Evolutionary conservation across 495 filamentous ascomycete genomes (phyloP).

Genomic region (Durotheca rogersii): DNA sequence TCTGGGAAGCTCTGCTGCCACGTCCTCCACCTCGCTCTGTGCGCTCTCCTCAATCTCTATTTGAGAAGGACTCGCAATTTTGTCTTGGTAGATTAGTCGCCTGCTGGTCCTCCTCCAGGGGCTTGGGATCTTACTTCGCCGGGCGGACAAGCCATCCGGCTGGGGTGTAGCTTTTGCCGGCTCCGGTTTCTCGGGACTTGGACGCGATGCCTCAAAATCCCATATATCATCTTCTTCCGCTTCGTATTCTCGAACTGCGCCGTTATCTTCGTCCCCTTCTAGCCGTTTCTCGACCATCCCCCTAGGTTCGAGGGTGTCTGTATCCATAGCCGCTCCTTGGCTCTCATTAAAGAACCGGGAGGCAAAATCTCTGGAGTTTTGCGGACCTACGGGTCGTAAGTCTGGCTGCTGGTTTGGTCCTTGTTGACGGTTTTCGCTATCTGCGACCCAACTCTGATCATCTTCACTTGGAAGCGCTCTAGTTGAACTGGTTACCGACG

Average conservation of each 20-base stretch:
- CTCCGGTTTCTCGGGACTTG: constrained; percentile 35
- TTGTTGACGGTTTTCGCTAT: constrained; percentile 14
- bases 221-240: constrained; percentile 49
- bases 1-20: constrained; percentile 2
- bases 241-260: constrained; percentile 15
- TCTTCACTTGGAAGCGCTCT: constrained; percentile 20
- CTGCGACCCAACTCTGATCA: constrained; percentile 38
- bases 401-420: constrained; percentile 5
- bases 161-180: constrained; percentile 24
- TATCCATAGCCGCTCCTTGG: not conserved
- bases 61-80: constrained; percentile 36
- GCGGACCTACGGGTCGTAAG: constrained; percentile 8
- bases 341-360: constrained; percentile 5
- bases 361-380: constrained; percentile 6
- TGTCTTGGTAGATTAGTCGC: constrained; percentile 35
- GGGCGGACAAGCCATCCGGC: constrained; percentile 28
- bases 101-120: constrained; percentile 44
- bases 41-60: constrained; percentile 39
- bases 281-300: constrained; percentile 13
- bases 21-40: constrained; percentile 31
- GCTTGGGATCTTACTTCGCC: constrained; percentile 45
- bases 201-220: constrained; percentile 47
- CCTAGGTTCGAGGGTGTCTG: constrained; percentile 5
- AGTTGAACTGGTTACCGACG: constrained; percentile 29
- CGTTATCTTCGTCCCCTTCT: constrained; percentile 13